Evolutionary conservation across 495 filamentous ascomycete genomes (phyloP).

Genomic region (Lasiosphaeria miniovina): DNA sequence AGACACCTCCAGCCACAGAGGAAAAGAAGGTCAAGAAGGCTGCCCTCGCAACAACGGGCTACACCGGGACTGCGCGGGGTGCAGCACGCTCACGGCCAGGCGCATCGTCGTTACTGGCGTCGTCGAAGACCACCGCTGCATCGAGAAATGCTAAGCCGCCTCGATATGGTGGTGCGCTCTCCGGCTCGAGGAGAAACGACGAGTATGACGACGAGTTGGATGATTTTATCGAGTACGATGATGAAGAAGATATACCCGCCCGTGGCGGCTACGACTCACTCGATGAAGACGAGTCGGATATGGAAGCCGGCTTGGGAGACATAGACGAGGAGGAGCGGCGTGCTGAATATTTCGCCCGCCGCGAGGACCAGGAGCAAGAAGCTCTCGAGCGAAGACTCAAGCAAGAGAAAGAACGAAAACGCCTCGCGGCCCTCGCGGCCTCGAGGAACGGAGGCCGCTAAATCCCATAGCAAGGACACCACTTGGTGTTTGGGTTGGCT

Average conservation of each 20-base stretch:
- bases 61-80: constrained; percentile 55
- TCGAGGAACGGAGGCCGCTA: no score
- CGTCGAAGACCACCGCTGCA: constrained; percentile 14
- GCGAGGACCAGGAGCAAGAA: constrained; percentile 52
- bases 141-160: constrained; percentile 22
- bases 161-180: constrained; percentile 25
- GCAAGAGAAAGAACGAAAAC: constrained; percentile 45
- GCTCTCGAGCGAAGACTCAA: constrained; percentile 41
- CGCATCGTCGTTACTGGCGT: constrained; percentile 27
- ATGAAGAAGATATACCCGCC: constrained; percentile 40
- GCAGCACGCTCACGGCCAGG: constrained; percentile 47
- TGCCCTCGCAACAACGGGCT: constrained; percentile 54
- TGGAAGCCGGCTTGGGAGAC: constrained; percentile 60
- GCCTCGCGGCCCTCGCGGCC: constrained; percentile 11
- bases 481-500: background rate
- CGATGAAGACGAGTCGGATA: constrained; percentile 49
- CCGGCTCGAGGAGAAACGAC: constrained; percentile 43
- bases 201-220: constrained; percentile 55
- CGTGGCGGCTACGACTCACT: constrained; percentile 30
- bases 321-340: constrained; percentile 57
- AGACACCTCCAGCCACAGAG: constrained; percentile 19
- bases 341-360: constrained; percentile 45
- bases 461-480: no score
- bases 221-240: constrained; percentile 54
- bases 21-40: constrained; percentile 59